Base-by-base conservation (phyloP, 139 green algal genomes). In the Volvox reticuliferus region DNA sequence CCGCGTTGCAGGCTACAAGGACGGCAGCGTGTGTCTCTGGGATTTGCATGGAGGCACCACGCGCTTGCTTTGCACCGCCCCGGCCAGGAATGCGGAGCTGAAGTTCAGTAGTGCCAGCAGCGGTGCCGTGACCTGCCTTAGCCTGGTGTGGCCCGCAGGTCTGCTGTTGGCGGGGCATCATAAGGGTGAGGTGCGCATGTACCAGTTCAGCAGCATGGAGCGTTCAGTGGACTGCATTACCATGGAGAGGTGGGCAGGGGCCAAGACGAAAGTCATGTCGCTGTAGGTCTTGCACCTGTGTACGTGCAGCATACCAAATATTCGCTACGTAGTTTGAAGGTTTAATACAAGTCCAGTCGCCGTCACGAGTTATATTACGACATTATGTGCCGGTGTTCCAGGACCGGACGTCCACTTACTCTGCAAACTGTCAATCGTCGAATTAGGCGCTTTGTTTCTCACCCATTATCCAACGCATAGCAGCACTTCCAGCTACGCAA, bases 11-110 rank as follows among this genome's bases (percentile, higher is more conserved):
- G 92, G 88, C 50, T 81, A 94, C 86, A 88, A 89, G 55, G 94
- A 96, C 82, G 93, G 94, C 32, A 33, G 65, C 69, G 88, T 94
- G 71, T 65, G 88, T 55, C 73, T 95, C 50, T 96, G 94, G 94
- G 93, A 92, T 77, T 44, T 94, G 69, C 84, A 89, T 37, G 68
- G 84, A 22, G 69, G 80, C 32, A 81, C 83, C 30, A 90, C 94
- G 14, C 68, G 68, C 71, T 91, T 92, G 77, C 68, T 95, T 50
- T 84, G 85, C 22, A 9, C 37, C 21, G 93, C 67, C 3, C 93
- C 93, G 1, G 55, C 35, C 26, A 35, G 65, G 71, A 44, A 82
- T 1, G 90, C 63, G 1, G 36, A 65, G 36, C 22, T 36, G 68
- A 55, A 73, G 77, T n/a, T 62, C 65, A 5, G 1, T 36, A 32